phyloP scores from a whole-genome alignment of 371 early-diverging fungal genomes.

The Amoeboradix gromovi region DNA sequence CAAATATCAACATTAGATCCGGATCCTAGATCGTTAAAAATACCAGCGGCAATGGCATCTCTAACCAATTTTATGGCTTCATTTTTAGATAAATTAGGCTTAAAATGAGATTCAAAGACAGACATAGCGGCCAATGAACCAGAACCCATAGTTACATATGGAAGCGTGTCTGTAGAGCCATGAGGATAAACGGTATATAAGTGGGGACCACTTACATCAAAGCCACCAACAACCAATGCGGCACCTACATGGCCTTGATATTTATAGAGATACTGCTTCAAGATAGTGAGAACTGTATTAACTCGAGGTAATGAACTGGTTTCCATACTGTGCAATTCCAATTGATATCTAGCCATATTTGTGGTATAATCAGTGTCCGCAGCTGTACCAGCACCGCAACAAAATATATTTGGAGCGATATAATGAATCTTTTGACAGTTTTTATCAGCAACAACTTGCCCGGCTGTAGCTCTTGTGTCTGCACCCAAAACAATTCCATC shows the following conservation, averaged over 20 bases:
- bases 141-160: slow-evolving; percentile 90
- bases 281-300: slow-evolving; percentile 74
- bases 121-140: slow-evolving; percentile 94
- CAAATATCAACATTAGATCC: slow-evolving; percentile 93
- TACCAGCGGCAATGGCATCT: slow-evolving; percentile 90
- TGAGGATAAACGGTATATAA: slow-evolving; percentile 86
- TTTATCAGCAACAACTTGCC: slow-evolving; percentile 94
- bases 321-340: slow-evolving; percentile 64
- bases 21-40: slow-evolving; percentile 96
- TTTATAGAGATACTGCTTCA: slow-evolving; percentile 65
- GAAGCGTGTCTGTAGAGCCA: slow-evolving; percentile 81
- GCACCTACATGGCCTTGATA: slow-evolving; percentile 95
- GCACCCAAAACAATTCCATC: slow-evolving; percentile 94
- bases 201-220: slow-evolving; percentile 68
- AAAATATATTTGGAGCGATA: slow-evolving; percentile 94
- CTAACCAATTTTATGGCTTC: slow-evolving; percentile 75
- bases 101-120: slow-evolving; percentile 74
- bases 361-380: slow-evolving; percentile 96
- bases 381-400: slow-evolving; percentile 98
- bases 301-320: slow-evolving; percentile 70
- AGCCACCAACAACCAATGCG: slow-evolving; percentile 87
- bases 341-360: slow-evolving; percentile 59
- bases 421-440: slow-evolving; percentile 97
- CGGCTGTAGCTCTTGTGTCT: slow-evolving; percentile 95
- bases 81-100: slow-evolving; percentile 30